Evolutionary conservation across 129 eudicot genomes (phyloP), one percentile per base, ranked within the genome.

Genomic region (Flaveria robusta): DNA sequence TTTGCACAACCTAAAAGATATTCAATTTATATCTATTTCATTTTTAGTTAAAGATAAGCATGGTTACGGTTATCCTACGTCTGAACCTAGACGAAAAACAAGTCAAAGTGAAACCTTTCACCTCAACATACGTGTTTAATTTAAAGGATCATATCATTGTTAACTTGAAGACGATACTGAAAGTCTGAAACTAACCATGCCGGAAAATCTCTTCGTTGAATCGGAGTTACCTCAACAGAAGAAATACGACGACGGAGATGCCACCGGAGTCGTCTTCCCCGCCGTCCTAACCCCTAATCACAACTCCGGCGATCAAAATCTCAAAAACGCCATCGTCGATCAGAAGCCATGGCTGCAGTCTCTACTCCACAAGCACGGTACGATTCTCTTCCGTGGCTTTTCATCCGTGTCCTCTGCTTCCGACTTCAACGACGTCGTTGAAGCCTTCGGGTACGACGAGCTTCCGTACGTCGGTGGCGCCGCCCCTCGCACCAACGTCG

Each of bases 391-490:
- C 72, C 87, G 96, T 20, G 98, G 93, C 2, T 91, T 88, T 50
- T 65, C 83, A 0, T 80, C 84, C 2, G 74, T 87, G 9, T 69
- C 66, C 24, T 70, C 89, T 4, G 96, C 97, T 72, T 80, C 91
- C 20, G 93, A 91, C 78, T 93, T 93, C 79, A 93, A 90, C 85
- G 86, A 88, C 85, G 89, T 90, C 75, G 98, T 93, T 64, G 96
- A 93, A 70, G 91, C 97, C 46, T 93, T 91, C 54, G 98, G 92
- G 23, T 93, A 71, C 83, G 87, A 82, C 19, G 98, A 93, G 41
- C 83, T 93, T 76, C 97, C 98, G 7, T 93, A 93, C 29, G 88
- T 93, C 7, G 98, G 98, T 46, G 98, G 98, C 62, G 97, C 96
- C 41, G 98, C 98, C 13, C 97, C 97, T 8, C 79, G 98, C 46